Percentiles rank a stretch among this genome's conserved stretches.
These are phyloP conservation scores for Carpinus viminea DNA, from an alignment of 306 rosid species.

Conservation along the genomic window DNA sequence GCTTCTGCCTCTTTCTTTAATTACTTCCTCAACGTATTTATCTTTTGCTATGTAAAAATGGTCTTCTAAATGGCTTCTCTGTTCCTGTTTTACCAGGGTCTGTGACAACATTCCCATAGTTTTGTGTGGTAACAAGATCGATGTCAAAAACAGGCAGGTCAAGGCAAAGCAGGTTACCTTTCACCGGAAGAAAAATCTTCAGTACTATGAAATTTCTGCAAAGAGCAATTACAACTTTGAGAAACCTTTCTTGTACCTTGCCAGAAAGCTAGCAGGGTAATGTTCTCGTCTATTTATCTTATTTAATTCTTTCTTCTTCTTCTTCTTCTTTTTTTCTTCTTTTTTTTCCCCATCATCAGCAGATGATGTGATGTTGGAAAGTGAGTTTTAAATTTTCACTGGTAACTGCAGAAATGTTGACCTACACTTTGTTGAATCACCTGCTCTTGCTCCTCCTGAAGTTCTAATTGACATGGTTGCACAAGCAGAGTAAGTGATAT, in stretches of 20 bases:
- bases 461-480: slow-evolving; percentile 35
- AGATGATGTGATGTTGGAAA: background rate
- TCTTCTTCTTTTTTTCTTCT: background rate
- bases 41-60: background rate
- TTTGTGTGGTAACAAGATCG: slow-evolving; percentile 37
- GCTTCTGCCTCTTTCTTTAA: background rate
- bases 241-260: slow-evolving; percentile 43
- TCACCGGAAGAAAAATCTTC: slow-evolving; percentile 42
- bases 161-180: slow-evolving; percentile 42
- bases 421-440: slow-evolving; percentile 31
- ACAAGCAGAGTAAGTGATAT: slow-evolving; percentile 23
- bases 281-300: background rate
- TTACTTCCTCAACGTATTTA: background rate
- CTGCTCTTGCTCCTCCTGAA: slow-evolving; percentile 39
- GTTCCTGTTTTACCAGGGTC: slow-evolving; percentile 22
- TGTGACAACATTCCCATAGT: slow-evolving; percentile 44
- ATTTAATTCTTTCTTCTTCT: background rate
- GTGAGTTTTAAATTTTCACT: background rate
- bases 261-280: slow-evolving; percentile 46
- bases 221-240: slow-evolving; percentile 46
- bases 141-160: slow-evolving; percentile 41
- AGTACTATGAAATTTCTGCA: slow-evolving; percentile 42
- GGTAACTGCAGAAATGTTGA: slow-evolving; percentile 16
- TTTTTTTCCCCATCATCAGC: background rate
- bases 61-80: slow-evolving; percentile 5